phyloP scores from a whole-genome alignment of 495 filamentous ascomycete species.

The Talaromyces adpressus region DNA sequence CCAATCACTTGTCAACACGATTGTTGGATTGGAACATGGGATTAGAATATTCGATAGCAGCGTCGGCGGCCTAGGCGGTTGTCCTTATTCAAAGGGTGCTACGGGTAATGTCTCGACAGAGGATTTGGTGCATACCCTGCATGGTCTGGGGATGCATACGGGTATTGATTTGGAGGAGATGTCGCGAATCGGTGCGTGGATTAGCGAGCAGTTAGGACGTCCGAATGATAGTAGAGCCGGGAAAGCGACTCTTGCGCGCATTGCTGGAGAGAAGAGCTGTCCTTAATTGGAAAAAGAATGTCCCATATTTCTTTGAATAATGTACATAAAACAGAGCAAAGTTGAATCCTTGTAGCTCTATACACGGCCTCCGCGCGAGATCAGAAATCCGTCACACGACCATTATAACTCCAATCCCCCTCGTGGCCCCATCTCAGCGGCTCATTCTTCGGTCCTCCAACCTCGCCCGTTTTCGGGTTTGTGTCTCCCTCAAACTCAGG shows the following conservation, averaged over 20 bases:
- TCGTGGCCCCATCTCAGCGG: conserved; percentile 75
- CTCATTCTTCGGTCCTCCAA: conserved; percentile 97
- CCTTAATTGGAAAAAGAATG: not conserved
- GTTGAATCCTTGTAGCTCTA: not conserved
- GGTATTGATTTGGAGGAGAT: conserved; percentile 81
- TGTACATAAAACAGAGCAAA: not conserved
- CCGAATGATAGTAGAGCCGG: conserved; percentile 70
- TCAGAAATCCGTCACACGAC: conserved; percentile 91
- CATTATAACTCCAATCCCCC: conserved; percentile 95
- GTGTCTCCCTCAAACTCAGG: conserved; percentile 92
- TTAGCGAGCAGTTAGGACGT: conserved; percentile 72
- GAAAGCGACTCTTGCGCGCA: conserved; percentile 63
- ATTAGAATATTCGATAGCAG: conserved; percentile 85
- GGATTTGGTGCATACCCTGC: conserved; percentile 83
- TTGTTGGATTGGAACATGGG: conserved; percentile 80
- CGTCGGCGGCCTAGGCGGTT: conserved; percentile 88
- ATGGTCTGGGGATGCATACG: conserved; percentile 79
- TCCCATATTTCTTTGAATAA: not conserved
- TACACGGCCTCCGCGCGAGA: not conserved
- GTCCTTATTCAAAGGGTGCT: conserved; percentile 87
- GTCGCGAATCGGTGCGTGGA: conserved; percentile 81
- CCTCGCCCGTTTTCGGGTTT: conserved; percentile 94
- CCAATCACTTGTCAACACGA: conserved; percentile 83
- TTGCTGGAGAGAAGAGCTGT: conserved; percentile 3
- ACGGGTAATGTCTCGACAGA: conserved; percentile 95